Conservation (phyloP, 176 grass and related monocot genomes). For the Metroxylon sagu region DNA sequence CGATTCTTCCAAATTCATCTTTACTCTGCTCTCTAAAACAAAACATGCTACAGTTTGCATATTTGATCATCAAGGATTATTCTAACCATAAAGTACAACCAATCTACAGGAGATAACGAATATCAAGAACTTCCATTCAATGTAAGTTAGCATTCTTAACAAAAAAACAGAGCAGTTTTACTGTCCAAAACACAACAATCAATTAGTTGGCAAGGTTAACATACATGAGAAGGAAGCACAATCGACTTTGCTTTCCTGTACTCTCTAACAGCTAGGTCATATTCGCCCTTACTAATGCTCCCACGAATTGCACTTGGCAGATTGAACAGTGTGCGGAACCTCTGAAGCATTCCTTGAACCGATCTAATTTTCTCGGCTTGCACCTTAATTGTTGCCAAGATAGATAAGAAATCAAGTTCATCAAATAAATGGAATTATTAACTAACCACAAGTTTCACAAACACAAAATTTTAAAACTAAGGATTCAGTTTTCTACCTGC, state of each 20-base stretch:
- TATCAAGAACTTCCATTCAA: too few species aligned
- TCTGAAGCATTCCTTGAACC: conserved; percentile 99
- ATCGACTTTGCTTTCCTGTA: conserved; percentile 99
- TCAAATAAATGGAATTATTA: too few species aligned
- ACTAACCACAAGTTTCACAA: neutral
- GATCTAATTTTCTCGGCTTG: conserved; percentile 99
- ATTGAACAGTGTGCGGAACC: conserved; percentile 95
- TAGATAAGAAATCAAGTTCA: too few species aligned
- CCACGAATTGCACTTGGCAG: conserved; percentile 87
- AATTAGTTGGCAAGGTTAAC: neutral
- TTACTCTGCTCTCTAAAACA: too few species aligned
- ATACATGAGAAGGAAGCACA: conserved; percentile 98
- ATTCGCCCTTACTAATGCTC: conserved; percentile 96
- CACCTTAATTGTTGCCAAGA: conserved; percentile 24
- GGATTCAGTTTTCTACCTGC: conserved; percentile 52
- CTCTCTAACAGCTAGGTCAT: conserved; percentile 98
- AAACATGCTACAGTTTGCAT: too few species aligned
- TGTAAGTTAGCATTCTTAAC: too few species aligned
- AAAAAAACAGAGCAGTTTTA: too few species aligned
- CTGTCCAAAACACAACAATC: too few species aligned
- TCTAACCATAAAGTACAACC: too few species aligned
- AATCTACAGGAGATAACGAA: too few species aligned
- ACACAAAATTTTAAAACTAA: conserved; percentile 6
- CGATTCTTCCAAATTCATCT: too few species aligned
- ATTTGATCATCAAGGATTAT: too few species aligned